These are phyloP conservation scores for Thelonectria blattea DNA, from an alignment of 2,329 filamentous ascomycete genomes.

Conservation along the genomic window DNA sequence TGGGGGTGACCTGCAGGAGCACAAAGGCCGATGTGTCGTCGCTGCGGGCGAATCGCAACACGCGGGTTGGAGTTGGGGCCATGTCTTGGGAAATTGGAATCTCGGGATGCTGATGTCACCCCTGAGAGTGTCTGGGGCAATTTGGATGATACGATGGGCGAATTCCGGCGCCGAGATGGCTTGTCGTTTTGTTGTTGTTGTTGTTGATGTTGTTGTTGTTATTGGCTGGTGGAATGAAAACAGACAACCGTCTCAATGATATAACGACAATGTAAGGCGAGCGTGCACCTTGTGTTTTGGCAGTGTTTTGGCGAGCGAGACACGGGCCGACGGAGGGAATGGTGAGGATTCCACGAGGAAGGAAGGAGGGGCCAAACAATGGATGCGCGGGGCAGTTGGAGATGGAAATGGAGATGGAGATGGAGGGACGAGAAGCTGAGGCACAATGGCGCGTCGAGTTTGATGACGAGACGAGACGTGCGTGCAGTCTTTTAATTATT, in stretches of 20 bases:
- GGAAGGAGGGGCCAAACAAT: constrained; percentile 7
- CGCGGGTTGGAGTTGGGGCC: constrained; percentile 33
- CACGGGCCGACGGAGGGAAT: constrained; percentile 36
- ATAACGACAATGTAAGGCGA: constrained; percentile 1
- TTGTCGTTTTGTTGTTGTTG: too few relatives aligned
- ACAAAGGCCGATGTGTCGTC: constrained; percentile 60
- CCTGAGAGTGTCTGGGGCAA: constrained; percentile 3
- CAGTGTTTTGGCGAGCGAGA: constrained; percentile 12
- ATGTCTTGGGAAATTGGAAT: constrained; percentile 28
- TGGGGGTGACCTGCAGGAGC: constrained; percentile 64
- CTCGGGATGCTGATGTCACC: constrained; percentile 9
- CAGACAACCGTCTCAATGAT: neutral
- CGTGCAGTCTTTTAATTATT: constrained; percentile 16
- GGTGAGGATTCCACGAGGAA: constrained; percentile 15
- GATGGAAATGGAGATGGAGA: too few relatives aligned
- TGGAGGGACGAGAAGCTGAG: neutral
- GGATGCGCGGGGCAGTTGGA: constrained; percentile 9
- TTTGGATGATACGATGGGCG: constrained; percentile 3
- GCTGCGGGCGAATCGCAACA: constrained; percentile 66
- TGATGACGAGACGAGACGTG: constrained; percentile 22
- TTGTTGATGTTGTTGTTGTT: too few relatives aligned
- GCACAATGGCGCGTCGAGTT: constrained; percentile 16
- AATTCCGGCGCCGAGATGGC: neutral
- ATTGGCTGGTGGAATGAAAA: constrained; percentile 19
- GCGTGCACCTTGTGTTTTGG: neutral